A percentile compares a stretch with the other conserved stretches of the same genome.
Evolutionary conservation across 2,329 filamentous ascomycete genomes (phyloP).

Genomic region (Cordyceps cicadae): DNA sequence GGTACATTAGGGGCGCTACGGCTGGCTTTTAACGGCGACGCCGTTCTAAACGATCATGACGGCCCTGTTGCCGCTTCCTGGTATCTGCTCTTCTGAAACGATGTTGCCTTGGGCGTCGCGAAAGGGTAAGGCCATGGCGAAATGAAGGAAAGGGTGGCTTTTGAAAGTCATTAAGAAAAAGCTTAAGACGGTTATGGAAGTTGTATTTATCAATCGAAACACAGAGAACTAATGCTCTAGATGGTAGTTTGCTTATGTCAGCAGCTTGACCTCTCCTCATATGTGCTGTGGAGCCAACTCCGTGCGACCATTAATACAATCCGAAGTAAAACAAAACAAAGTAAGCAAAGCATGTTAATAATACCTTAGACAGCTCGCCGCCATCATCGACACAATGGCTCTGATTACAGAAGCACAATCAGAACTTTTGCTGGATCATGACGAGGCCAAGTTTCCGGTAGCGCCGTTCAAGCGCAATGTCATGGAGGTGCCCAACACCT

Average conservation of each 20-base stretch:
- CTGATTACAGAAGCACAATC: not conserved
- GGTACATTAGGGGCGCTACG: too few relatives aligned
- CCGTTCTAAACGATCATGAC: too few relatives aligned
- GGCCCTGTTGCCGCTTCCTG: too few relatives aligned
- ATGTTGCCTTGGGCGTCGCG: too few relatives aligned
- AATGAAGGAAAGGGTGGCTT: too few relatives aligned
- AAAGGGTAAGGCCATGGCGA: too few relatives aligned
- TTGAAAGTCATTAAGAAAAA: too few relatives aligned
- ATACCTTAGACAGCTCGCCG: not conserved
- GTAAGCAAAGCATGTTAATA: not conserved
- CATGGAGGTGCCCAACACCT: not conserved
- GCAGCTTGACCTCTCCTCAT: not conserved
- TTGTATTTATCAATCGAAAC: too few relatives aligned
- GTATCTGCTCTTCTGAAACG: too few relatives aligned
- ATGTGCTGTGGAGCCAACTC: not conserved
- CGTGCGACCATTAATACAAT: not conserved
- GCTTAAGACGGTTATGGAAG: too few relatives aligned
- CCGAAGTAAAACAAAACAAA: not conserved
- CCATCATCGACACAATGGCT: not conserved
- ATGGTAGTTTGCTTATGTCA: not conserved
- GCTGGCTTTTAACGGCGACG: too few relatives aligned
- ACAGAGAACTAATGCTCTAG: too few relatives aligned
- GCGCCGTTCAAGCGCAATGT: not conserved
- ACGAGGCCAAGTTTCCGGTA: not conserved
- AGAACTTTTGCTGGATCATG: not conserved